Evolutionary conservation across 2,329 filamentous ascomycete genomes (phyloP).

Genomic region (Arthrinium phaeospermum): DNA sequence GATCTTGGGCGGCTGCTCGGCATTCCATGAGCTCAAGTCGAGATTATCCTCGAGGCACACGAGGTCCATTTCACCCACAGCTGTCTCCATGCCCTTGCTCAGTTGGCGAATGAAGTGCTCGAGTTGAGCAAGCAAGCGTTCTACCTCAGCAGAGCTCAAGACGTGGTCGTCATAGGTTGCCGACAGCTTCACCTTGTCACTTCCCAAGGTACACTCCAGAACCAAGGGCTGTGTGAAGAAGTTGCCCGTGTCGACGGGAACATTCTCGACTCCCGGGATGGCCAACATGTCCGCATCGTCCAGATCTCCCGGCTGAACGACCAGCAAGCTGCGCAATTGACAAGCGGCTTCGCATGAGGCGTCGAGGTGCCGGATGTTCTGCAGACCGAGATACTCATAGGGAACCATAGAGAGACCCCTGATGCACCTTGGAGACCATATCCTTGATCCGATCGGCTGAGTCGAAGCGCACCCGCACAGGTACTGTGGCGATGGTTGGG

Average conservation of each 20-base stretch:
- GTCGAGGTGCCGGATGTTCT: background rate
- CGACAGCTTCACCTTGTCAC: conserved; percentile 16
- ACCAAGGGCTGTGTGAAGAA: conserved; percentile 23
- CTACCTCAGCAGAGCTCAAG: background rate
- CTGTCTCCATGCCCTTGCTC: background rate
- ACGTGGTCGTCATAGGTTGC: conserved; percentile 22
- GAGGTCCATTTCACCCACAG: conserved; percentile 3
- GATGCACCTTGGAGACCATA: conserved; percentile 45
- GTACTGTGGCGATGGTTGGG: conserved; percentile 46
- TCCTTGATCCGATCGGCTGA: conserved; percentile 38
- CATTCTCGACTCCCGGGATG: conserved; percentile 16
- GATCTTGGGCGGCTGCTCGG: conserved; percentile 7
- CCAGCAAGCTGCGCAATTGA: conserved; percentile 12
- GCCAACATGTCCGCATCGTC: background rate
- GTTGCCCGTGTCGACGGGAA: conserved; percentile 9
- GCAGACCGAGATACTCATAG: conserved; percentile 18
- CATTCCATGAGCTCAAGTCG: conserved; percentile 19
- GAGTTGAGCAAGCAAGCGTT: conserved; percentile 22
- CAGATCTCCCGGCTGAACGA: background rate
- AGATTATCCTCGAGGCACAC: conserved; percentile 15
- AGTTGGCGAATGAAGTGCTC: conserved; percentile 22
- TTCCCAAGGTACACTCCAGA: conserved; percentile 21
- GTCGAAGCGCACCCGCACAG: conserved; percentile 42
- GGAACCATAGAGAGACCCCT: conserved; percentile 10
- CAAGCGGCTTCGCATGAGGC: conserved; percentile 17